Percentiles rank a stretch among this genome's conserved stretches.
These are phyloP conservation scores for Chlamydomonas eustigma DNA, from an alignment of 139 green algal genomes.

Conservation along the genomic window DNA sequence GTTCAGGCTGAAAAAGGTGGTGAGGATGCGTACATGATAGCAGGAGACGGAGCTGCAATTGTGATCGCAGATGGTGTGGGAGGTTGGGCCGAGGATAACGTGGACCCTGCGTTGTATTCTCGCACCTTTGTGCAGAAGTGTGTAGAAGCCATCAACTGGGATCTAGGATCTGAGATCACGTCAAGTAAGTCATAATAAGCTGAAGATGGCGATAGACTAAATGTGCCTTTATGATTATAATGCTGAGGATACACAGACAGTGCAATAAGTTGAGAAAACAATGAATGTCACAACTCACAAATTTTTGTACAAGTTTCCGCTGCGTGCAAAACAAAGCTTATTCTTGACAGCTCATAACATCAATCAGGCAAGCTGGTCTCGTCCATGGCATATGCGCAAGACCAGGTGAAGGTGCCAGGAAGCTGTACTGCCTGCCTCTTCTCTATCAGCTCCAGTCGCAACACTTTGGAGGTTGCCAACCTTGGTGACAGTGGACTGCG, in stretches of 20 bases:
- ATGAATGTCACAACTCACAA: too few species aligned
- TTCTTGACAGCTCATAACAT: too few species aligned
- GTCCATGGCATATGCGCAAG: constrained; percentile 38
- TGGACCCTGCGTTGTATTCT: constrained; percentile 72
- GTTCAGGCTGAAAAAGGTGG: constrained; percentile 52
- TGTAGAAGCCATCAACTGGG: not conserved
- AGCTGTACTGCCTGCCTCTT: constrained; percentile 49
- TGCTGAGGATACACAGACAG: too few species aligned
- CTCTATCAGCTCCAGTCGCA: constrained; percentile 11
- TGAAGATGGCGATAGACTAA: too few species aligned
- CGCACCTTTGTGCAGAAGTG: constrained; percentile 43
- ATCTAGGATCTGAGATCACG: not conserved
- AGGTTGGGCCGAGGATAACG: constrained; percentile 67
- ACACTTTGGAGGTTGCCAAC: constrained; percentile 49
- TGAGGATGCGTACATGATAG: constrained; percentile 80
- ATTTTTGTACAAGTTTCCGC: too few species aligned
- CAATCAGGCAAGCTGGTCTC: not conserved
- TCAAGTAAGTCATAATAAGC: not conserved
- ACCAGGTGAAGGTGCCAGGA: constrained; percentile 23
- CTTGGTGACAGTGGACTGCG: constrained; percentile 73
- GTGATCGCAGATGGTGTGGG: constrained; percentile 90
- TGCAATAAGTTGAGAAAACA: too few species aligned
- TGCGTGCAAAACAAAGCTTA: too few species aligned
- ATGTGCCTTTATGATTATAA: too few species aligned
- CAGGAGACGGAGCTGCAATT: constrained; percentile 28